Evolutionary conservation across 2,329 filamentous ascomycete genomes (phyloP), one percentile per base, ranked within the genome.

Genomic region (Fusarium longipes): DNA sequence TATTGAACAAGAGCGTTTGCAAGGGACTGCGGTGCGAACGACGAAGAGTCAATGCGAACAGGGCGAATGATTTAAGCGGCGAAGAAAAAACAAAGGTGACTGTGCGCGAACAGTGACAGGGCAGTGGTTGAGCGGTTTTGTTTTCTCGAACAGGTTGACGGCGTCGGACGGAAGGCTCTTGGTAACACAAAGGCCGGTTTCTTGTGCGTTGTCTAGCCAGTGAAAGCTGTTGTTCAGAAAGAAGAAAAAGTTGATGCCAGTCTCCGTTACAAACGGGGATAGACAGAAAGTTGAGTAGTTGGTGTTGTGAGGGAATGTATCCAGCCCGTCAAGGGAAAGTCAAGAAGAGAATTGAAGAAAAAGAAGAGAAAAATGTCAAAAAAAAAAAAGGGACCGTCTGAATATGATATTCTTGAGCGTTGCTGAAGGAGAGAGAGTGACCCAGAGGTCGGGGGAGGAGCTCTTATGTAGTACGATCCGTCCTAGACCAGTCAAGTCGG

Each of bases 371-470:
- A 48, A 18, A 15, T 49, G 45, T 56, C 22, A 48, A n/a, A n/a
- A n/a, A n/a, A n/a, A n/a, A n/a, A 53, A 51, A 63, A 57, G 57
- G 42, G 53, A 52, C 39, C 38, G 49, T 64, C 40, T 66, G 52
- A 53, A 68, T 51, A 69, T 53, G 36, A 56, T 70, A 67, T 73
- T 72, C 68, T 70, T 72, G 62, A 65, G 70, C 54, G 58, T 59
- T 72, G 59, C 70, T 70, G 68, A 52, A 43, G 47, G 67, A 36
- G 36, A 60, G n/a, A 38, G 55, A 48, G 50, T 27, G 48, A 33
- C 9, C 22, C 22, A 48, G 36, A 65, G 57, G 68, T 63, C 47
- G 62, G 63, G 66, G 45, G 20, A 48, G 38, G 66, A 38, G 52
- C 22, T 63, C 65, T 72, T 73, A 70, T 71, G 59, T 64, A 62